Conservation (phyloP, 345 rosid genomes). For the Eucalyptus marginata region DNA sequence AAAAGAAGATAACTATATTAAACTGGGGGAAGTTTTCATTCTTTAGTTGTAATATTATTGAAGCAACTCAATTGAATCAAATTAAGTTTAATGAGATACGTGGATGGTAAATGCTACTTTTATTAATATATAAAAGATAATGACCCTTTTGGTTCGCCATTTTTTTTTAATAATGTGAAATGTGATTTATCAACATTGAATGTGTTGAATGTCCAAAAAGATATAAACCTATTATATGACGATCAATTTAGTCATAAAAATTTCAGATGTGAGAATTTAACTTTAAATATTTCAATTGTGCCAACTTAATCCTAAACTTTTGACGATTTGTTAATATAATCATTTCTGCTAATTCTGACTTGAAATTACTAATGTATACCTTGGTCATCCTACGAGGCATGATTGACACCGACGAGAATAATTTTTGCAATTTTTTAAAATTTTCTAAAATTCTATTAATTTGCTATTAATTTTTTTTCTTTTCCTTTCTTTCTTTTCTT, state of each 20-base stretch:
- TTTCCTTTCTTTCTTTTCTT: rapidly evolving
- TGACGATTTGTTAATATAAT: background rate
- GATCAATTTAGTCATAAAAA: rapidly evolving
- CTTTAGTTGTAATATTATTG: background rate
- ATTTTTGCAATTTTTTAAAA: background rate
- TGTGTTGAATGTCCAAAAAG: background rate
- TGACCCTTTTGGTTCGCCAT: background rate
- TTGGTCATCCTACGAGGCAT: rapidly evolving
- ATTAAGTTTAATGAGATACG: background rate
- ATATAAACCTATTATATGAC: background rate
- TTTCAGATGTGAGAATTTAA: background rate
- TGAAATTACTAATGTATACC: background rate
- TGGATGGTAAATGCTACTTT: background rate
- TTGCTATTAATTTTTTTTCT: background rate
- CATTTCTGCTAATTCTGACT: rapidly evolving
- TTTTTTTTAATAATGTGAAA: background rate
- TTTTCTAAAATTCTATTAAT: background rate
- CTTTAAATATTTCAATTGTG: background rate
- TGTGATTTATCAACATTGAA: background rate
- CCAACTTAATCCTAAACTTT: background rate
- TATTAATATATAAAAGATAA: background rate
- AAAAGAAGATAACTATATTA: background rate
- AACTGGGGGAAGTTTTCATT: background rate
- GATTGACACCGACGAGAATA: rapidly evolving
- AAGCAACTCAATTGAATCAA: background rate